Evolutionary conservation across 2,329 filamentous ascomycete species (phyloP), one percentile per base, ranked within the genome.

Genomic region (Fusarium tjaetaba): DNA sequence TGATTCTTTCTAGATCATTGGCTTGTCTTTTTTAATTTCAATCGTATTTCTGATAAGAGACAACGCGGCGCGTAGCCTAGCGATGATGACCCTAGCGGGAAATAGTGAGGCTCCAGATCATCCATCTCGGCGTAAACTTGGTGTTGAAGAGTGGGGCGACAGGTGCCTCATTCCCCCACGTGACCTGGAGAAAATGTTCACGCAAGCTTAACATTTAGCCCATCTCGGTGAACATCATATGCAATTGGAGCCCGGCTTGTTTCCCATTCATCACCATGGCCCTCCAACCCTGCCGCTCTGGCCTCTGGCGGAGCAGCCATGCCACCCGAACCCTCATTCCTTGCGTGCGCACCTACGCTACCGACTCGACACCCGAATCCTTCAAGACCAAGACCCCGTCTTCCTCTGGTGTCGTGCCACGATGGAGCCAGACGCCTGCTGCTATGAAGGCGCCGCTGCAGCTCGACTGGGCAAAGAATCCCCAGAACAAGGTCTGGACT

Each of bases 401-500:
- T 60, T 55, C 56, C 32, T 56, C 59, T 39, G 36, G 70, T 34
- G 42, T 74, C 5, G 63, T 66, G 74, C 92, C 92, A 57, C 87
- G 92, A 84, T 95, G 93, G 93, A 86, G 89, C 16, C 87, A 91
- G 78, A 95, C 93, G 13, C 93, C 93, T 15, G 84, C 88, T 71
- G 85, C 84, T 65, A 92, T 94, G 87, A 93, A 91, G 83, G 91
- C 91, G 8, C 89, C 91, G 2, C 89, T 94, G 85, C 91, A 83
- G 75, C 88, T 87, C 80, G 90, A 85, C 84, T 87, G 84, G 73
- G 87, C 85, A 79, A 90, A 84, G 83, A 85, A 86, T 78, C 89
- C 85, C 60, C 81, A 77, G 70, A 87, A 83, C 76, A 88, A 86
- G 72, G 78, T 81, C 79, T 96, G 90, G 89, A 80, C 80, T 76